These are phyloP conservation scores for Raffaelea arxii DNA, from an alignment of 2,329 filamentous ascomycete genomes.

Conservation along the genomic window DNA sequence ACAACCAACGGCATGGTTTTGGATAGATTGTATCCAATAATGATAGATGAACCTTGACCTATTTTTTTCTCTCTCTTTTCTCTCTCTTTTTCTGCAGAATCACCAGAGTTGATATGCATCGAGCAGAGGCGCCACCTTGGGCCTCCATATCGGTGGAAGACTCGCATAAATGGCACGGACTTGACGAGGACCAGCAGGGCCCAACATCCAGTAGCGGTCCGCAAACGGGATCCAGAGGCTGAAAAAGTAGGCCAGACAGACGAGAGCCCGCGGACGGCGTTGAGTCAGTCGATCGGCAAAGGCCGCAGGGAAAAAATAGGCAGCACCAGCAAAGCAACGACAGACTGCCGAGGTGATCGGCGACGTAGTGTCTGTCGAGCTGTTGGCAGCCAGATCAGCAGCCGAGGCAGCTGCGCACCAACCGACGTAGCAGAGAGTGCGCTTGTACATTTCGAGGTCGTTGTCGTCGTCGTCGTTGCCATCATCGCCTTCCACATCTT, in stretches of 20 bases:
- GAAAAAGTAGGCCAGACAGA: conserved; percentile 29
- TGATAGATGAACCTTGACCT: too few species aligned
- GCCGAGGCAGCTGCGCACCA: conserved; percentile 19
- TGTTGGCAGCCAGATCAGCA: conserved; percentile 20
- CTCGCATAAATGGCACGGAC: conserved; percentile 25
- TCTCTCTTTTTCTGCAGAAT: background rate
- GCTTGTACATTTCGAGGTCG: conserved; percentile 16
- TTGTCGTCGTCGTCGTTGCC: background rate
- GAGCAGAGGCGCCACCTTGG: conserved; percentile 24
- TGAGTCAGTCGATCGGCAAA: conserved; percentile 23
- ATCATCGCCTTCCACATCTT: conserved; percentile 12
- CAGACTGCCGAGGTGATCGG: conserved; percentile 20
- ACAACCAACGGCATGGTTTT: too few species aligned
- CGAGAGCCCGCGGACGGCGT: conserved; percentile 24
- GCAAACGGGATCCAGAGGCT: conserved; percentile 24
- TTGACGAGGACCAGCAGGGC: conserved; percentile 24
- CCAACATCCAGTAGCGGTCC: conserved; percentile 26
- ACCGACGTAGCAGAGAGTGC: conserved; percentile 24
- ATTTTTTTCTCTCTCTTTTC: background rate
- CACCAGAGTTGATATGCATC: conserved; percentile 15
- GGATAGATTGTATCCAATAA: too few species aligned
- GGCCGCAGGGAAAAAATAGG: conserved; percentile 24
- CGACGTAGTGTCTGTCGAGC: too few species aligned
- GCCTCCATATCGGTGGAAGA: conserved; percentile 23
- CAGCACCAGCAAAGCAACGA: conserved; percentile 25